Conservation (phyloP, 2,329 filamentous ascomycete species). For the Fusarium agapanthi region DNA sequence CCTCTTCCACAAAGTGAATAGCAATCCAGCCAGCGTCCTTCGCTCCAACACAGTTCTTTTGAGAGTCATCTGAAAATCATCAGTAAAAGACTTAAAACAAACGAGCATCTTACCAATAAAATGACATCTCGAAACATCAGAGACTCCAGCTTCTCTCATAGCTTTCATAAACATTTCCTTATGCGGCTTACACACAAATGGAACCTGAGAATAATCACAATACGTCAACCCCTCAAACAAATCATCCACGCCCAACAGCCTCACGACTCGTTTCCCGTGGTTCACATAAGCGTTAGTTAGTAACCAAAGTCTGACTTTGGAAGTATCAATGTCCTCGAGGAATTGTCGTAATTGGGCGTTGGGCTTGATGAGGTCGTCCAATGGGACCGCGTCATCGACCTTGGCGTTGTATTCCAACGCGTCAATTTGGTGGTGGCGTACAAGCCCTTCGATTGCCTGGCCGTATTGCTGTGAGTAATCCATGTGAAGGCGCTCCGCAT, state of each 20-base stretch:
- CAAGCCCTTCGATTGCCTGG: conserved; percentile 93
- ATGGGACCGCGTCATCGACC: conserved; percentile 94
- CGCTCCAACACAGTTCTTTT: conserved; percentile 80
- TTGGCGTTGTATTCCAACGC: conserved; percentile 92
- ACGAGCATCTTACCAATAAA: conserved; percentile 78
- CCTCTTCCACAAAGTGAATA: conserved; percentile 84
- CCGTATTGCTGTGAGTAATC: conserved; percentile 97
- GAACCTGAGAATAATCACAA: conserved; percentile 82
- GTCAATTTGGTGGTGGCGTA: conserved; percentile 93
- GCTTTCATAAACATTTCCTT: conserved; percentile 85
- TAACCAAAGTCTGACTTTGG: conserved; percentile 88
- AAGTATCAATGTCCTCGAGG: conserved; percentile 81
- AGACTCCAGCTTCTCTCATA: conserved; percentile 80
- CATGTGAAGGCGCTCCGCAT: conserved; percentile 85
- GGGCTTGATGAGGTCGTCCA: conserved; percentile 84
- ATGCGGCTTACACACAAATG: conserved; percentile 87
- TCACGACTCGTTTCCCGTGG: conserved; percentile 83
- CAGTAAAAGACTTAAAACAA: background rate
- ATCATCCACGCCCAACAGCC: conserved; percentile 82
- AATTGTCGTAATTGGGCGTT: conserved; percentile 77
- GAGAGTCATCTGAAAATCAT: conserved; percentile 76
- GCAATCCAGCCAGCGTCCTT: conserved; percentile 86
- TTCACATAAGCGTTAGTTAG: conserved; percentile 96
- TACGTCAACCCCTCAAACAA: conserved; percentile 94
- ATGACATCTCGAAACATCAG: conserved; percentile 75